phyloP scores from a whole-genome alignment of 805 yeast species.

The Schwanniomyces occidentalis region DNA sequence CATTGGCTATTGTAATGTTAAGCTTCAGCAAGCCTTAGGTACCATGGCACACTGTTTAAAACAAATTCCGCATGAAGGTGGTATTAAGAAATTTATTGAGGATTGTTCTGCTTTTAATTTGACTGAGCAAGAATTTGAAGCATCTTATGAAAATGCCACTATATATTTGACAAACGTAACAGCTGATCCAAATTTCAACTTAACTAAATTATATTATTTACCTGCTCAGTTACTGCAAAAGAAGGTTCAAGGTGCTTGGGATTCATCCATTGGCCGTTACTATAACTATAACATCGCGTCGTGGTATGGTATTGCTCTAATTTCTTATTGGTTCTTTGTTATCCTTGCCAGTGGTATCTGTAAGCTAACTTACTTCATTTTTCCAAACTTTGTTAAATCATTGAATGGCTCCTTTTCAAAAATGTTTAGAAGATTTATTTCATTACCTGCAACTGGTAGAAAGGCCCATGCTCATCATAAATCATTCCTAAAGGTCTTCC shows the following conservation, averaged over 20 bases:
- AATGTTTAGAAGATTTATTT: constrained; percentile 23
- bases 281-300: constrained; percentile 40
- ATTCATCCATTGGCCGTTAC: constrained; percentile 28
- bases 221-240: constrained; percentile 36
- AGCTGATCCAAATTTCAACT: constrained; percentile 28
- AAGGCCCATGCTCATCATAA: constrained; percentile 16
- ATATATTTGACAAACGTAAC: constrained; percentile 32
- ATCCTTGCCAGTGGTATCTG: constrained; percentile 33
- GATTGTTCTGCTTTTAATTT: constrained; percentile 23
- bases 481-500: constrained; percentile 12
- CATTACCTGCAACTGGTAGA: constrained; percentile 27
- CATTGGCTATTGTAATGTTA: constrained; percentile 31
- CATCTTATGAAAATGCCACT: constrained; percentile 43
- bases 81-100: constrained; percentile 23
- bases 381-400: constrained; percentile 27
- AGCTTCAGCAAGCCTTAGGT: constrained; percentile 41
- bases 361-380: constrained; percentile 22
- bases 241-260: constrained; percentile 25
- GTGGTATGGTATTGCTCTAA: constrained; percentile 31
- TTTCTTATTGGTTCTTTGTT: constrained; percentile 31
- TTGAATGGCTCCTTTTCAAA: constrained; percentile 25
- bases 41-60: constrained; percentile 36
- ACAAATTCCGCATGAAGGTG: constrained; percentile 20
- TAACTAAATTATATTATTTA: constrained; percentile 24
- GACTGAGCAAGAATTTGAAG: constrained; percentile 32